Evolutionary conservation across 768 basidiomycete genomes (phyloP), one percentile per base, ranked within the genome.

Genomic region (Termitomyces sp.): DNA sequence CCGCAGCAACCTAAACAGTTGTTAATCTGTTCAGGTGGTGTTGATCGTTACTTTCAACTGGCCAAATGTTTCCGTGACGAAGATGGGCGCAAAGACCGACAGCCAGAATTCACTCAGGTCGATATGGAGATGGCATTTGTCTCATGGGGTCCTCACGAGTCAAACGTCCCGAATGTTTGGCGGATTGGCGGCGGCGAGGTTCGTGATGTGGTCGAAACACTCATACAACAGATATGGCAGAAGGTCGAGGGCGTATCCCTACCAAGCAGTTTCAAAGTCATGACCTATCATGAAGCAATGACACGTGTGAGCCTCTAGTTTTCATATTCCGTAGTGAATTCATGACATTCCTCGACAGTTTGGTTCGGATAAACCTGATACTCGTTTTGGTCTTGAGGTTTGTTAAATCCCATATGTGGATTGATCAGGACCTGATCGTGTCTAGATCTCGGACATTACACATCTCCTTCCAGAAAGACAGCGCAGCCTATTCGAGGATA

Each of bases 71-170:
- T 98, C 77, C 83, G 95, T 42, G 95, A 98, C 69, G 95, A 98
- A 70, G 93, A 92, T 64, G 94, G 94, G 4, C 81, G 95, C 53
- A 94, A 90, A 70, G 95, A 98, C 68, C 81, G 95, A 41, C 95
- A 98, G 66, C 94, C 95, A 0, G 95, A 98, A 69, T 98, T 98
- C 71, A 98, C 95, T 20, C 95, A 98, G 73, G 77, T 98, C 57
- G 95, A 98, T 83, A 71, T 98, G 58, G 95, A 98, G 73, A 95
- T 97, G 90, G 93, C 89, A 2, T 98, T 89, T 71, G 86, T 95
- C 16, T 88, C 88, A 7, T 97, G 95, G 85, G 88, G 87, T 29
- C 62, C 68, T 49, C 50, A 65, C 41, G 59, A 65, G 31, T 41
- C 59, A 47, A 52, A 57, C 38, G 57, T 64, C 32, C 27, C 64